A percentile compares a stretch with the other conserved stretches of the same genome.
These are phyloP conservation scores for Sporobolus alterniflorus DNA, from an alignment of 202 grass and related monocot genomes.

Conservation along the genomic window DNA sequence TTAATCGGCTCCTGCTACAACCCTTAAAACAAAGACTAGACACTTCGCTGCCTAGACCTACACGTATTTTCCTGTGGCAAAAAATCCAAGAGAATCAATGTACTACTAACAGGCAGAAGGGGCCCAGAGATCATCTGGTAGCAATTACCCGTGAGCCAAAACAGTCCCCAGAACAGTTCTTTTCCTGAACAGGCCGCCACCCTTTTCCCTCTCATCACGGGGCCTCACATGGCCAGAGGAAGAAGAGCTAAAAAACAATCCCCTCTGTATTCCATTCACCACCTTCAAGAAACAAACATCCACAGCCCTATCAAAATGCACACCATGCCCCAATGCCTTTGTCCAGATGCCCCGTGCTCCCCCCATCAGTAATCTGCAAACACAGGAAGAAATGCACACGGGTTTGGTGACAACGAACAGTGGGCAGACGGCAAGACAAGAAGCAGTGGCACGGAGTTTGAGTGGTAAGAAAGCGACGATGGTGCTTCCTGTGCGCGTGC, in stretches of 20 bases:
- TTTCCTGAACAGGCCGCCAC: slow-evolving; percentile 41
- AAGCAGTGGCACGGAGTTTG: slow-evolving; percentile 21
- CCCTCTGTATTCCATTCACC: slow-evolving; percentile 71
- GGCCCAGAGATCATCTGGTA: slow-evolving; percentile 27
- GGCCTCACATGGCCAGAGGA: slow-evolving; percentile 81
- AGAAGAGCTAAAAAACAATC: slow-evolving; percentile 78
- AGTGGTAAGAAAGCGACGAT: slow-evolving; percentile 20
- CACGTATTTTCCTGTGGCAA: slow-evolving; percentile 37
- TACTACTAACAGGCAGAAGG: slow-evolving; percentile 51
- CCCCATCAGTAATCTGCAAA: slow-evolving; percentile 75
- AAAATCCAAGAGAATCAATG: slow-evolving; percentile 50
- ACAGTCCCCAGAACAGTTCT: slow-evolving; percentile 33
- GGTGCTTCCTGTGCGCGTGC: background rate
- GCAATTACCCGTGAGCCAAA: slow-evolving; percentile 36
- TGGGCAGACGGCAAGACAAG: background rate
- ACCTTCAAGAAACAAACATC: slow-evolving; percentile 58
- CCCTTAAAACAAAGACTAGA: slow-evolving; percentile 25
- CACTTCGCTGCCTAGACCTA: slow-evolving; percentile 44
- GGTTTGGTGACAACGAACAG: slow-evolving; percentile 25
- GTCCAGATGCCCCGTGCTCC: slow-evolving; percentile 38
- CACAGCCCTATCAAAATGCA: slow-evolving; percentile 61
- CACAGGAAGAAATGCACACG: slow-evolving; percentile 31
- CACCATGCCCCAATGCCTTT: slow-evolving; percentile 54
- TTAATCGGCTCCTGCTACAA: slow-evolving; percentile 38
- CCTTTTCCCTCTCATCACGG: slow-evolving; percentile 41